phyloP scores from a whole-genome alignment of 2,329 filamentous ascomycete genomes.

The Trichoderma sp. region DNA sequence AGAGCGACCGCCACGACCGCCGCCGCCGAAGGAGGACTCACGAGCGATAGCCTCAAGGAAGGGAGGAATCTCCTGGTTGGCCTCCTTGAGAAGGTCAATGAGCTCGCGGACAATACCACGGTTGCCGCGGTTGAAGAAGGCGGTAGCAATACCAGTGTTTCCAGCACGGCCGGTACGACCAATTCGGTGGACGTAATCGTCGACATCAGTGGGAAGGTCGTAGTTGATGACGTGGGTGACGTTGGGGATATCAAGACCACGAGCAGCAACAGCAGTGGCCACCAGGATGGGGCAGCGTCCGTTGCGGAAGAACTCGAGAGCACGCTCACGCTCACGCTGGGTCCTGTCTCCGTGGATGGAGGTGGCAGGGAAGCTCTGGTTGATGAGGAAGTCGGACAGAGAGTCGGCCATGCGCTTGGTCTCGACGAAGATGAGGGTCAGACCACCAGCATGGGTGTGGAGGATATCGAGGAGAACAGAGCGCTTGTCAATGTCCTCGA shows the following conservation, averaged over 20 bases:
- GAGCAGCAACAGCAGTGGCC: constrained; percentile 91
- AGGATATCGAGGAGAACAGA: constrained; percentile 96
- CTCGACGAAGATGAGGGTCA: constrained; percentile 97
- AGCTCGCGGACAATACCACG: constrained; percentile 95
- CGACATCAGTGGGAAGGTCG: constrained; percentile 96
- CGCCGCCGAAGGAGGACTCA: constrained; percentile 81
- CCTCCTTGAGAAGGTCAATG: constrained; percentile 96
- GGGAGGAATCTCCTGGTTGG: constrained; percentile 90
- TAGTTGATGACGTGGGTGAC: constrained; percentile 99
- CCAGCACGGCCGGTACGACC: constrained; percentile 99
- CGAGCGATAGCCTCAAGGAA: constrained; percentile 98
- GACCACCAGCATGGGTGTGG: constrained; percentile 83
- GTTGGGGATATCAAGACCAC: constrained; percentile 90
- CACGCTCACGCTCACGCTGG: constrained; percentile 97
- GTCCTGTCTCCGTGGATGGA: constrained; percentile 98
- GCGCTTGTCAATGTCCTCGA: constrained; percentile 96
- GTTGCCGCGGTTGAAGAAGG: constrained; percentile 99
- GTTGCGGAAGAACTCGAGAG: constrained; percentile 95
- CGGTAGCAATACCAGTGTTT: constrained; percentile 97
- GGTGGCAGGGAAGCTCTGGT: constrained; percentile 96
- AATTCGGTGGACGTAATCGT: constrained; percentile 98
- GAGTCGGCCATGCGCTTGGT: constrained; percentile 99
- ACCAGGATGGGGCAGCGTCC: constrained; percentile 94
- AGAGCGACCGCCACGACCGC: constrained; percentile 57
- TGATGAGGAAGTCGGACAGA: constrained; percentile 95